A percentile compares a stretch with the other conserved stretches of the same genome.
Evolutionary conservation across 2,329 filamentous ascomycete genomes (phyloP).

Genomic region (Apiospora koreana): DNA sequence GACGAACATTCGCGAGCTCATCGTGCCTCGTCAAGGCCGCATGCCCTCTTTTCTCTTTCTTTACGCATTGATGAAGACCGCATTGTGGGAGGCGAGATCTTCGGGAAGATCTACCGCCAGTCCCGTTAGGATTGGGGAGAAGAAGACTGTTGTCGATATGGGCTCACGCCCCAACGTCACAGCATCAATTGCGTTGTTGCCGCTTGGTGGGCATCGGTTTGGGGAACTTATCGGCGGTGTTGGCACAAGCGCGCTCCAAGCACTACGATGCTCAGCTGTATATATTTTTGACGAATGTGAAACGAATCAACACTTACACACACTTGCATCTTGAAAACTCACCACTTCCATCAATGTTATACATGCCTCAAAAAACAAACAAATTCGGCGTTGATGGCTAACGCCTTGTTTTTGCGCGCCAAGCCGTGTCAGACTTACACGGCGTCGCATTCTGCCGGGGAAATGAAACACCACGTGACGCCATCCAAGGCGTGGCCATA

Average conservation of each 20-base stretch:
- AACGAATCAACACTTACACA: constrained; percentile 5
- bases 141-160: neutral
- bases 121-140: neutral
- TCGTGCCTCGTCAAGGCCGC: neutral
- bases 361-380: neutral
- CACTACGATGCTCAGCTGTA: constrained; percentile 8
- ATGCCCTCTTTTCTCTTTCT: neutral
- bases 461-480: neutral
- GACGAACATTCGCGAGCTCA: neutral
- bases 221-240: constrained; percentile 6
- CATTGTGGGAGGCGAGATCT: neutral
- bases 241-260: neutral
- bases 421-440: neutral
- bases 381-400: neutral
- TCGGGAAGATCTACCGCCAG: constrained; percentile 6
- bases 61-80: constrained; percentile 11
- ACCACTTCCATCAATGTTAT: neutral
- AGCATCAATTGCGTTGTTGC: constrained; percentile 11
- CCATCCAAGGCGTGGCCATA: neutral
- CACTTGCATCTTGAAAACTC: neutral
- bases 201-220: constrained; percentile 7
- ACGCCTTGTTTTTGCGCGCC: neutral
- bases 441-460: neutral
- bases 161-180: constrained; percentile 7
- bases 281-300: constrained; percentile 8